Evolutionary conservation across 805 yeast species (phyloP).

Genomic region (Metschnikowia henanensis): DNA sequence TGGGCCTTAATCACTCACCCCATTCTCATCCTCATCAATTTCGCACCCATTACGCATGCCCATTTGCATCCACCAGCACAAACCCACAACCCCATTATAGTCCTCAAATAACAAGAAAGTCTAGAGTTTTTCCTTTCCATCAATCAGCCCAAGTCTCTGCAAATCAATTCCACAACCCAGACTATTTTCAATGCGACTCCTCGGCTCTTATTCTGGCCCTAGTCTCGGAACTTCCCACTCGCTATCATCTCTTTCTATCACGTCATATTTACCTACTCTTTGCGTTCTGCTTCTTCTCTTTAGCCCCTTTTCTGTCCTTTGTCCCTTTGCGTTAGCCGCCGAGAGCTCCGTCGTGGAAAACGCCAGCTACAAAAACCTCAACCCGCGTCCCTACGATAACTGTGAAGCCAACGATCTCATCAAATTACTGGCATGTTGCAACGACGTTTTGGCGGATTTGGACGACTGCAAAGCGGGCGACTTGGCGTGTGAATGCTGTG

Average conservation of each 20-base stretch:
- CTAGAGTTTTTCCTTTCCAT: no score
- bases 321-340: constrained; percentile 3
- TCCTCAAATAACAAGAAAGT: no score
- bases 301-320: neutral
- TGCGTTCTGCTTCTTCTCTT: neutral
- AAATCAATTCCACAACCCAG: neutral
- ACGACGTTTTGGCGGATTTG: constrained; percentile 44
- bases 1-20: no score
- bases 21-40: no score
- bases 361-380: constrained; percentile 47
- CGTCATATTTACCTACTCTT: neutral
- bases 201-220: no score
- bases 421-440: constrained; percentile 44
- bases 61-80: neutral
- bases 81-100: no score
- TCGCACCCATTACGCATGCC: neutral
- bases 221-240: no score
- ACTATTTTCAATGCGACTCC: no score
- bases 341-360: constrained; percentile 23
- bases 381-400: constrained; percentile 39
- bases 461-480: constrained; percentile 55
- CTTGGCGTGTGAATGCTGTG: constrained; percentile 57
- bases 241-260: no score
- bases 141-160: neutral
- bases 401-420: constrained; percentile 47